These are phyloP conservation scores for Zygosaccharomyces gambellarensis DNA, from an alignment of 805 yeast genomes.

Conservation along the genomic window DNA sequence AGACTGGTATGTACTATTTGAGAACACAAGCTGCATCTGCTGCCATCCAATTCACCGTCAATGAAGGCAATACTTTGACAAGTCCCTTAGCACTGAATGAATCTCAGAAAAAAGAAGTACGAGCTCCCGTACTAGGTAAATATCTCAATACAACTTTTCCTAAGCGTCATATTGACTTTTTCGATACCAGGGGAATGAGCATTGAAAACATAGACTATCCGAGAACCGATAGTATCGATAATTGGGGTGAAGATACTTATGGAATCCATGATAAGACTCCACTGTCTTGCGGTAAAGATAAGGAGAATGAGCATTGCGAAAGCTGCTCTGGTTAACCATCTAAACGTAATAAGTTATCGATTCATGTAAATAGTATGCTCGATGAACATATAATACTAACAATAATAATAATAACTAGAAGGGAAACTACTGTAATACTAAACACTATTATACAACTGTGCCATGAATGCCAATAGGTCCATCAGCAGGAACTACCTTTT, in stretches of 20 bases:
- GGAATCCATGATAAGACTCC: conserved; percentile 87
- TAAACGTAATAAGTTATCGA: not conserved
- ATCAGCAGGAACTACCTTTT: conserved; percentile 5
- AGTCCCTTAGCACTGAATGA: conserved; percentile 3
- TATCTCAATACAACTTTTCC: conserved; percentile 12
- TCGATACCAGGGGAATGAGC: conserved; percentile 31
- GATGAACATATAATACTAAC: not conserved
- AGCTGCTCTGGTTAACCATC: conserved; percentile 84
- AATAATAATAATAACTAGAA: not conserved
- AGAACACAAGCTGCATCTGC: conserved; percentile 97
- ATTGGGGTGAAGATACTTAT: conserved; percentile 44
- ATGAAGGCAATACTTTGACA: conserved; percentile 39
- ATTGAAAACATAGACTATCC: conserved; percentile 40
- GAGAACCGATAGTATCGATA: conserved; percentile 29
- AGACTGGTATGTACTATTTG: conserved; percentile 97
- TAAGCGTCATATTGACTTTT: conserved; percentile 25
- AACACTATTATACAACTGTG: conserved; percentile 17
- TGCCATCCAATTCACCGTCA: conserved; percentile 87
- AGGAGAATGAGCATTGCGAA: conserved; percentile 90
- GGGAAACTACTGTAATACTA: conserved; percentile 4
- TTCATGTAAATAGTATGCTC: not conserved
- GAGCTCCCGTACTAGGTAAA: conserved; percentile 48
- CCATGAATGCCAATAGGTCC: conserved; percentile 12
- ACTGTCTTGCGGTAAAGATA: conserved; percentile 81
- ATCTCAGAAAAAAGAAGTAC: conserved; percentile 39